Base-by-base conservation (phyloP, 169 alveolate genomes). In the Cryptosporidium felis region DNA sequence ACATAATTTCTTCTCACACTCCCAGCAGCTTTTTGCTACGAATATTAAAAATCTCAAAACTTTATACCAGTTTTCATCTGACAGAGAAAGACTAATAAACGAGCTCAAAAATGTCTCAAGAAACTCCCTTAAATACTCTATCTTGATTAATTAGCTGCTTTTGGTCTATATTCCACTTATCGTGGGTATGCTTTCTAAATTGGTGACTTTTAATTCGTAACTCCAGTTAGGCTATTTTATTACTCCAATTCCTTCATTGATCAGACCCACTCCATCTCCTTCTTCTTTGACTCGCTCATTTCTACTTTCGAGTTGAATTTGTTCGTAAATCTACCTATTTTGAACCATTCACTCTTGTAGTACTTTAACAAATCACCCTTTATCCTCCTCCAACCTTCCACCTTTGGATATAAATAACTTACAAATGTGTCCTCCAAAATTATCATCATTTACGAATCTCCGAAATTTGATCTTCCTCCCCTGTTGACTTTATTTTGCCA, bases 1-100 rank as follows among this genome's bases (percentile, higher is more conserved):
- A 65, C 30, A 26, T 49, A 65, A 30, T 47, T 65, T 65, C 45
- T 65, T 65, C 30, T 65, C 23, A 44, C 23, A 47, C 12, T 65
- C 81, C 6, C 81, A 65, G 30, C 51, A 74, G 30, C 59, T 74
- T 8, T 74, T 56, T 41, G 46, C 85, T 5, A 74, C 67, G 2
- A 74, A 49, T 67, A 38, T 74, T n/a, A 74, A 74, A 23, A 74
- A 74, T 53, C 60, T 74, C 23, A 74, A 74, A 40, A 74, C 85
- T 34, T 38, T 74, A 14, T 74, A 74, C 32, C 85, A 74, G 61
- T 74, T 74, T 18, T 74, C 85, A 16, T 40, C 85, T 0, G 85
- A 74, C 4, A 74, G 36, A 34, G 85, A 74, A 0, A 47, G 26
- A 5, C 28, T 74, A 10, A 49, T 74, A 38, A 56, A 53, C 21